Percentiles rank a stretch among this genome's conserved stretches.
phyloP scores from a whole-genome alignment of 2,329 filamentous ascomycete species.

The Orbilia brochopaga region DNA sequence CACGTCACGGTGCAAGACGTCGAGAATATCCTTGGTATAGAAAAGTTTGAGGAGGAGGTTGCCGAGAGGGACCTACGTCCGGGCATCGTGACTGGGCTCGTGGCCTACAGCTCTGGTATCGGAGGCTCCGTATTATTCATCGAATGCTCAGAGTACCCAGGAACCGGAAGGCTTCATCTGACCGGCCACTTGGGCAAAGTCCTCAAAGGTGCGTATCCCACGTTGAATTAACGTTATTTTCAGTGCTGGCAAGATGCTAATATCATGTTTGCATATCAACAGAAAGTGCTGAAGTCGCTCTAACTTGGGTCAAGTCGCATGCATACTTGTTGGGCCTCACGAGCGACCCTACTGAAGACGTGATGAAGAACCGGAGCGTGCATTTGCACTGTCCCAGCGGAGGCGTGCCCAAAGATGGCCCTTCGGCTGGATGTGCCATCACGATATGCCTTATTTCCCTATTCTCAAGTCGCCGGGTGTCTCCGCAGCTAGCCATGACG shows the following conservation, averaged over 20 bases:
- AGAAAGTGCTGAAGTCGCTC: conserved; percentile 92
- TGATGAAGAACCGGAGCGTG: conserved; percentile 92
- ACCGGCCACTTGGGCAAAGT: conserved; percentile 97
- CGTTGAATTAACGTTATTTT: background rate
- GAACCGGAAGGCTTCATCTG: conserved; percentile 86
- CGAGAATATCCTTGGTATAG: conserved; percentile 88
- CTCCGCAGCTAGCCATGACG: conserved; percentile 94
- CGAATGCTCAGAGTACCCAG: conserved; percentile 96
- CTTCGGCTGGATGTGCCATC: conserved; percentile 87
- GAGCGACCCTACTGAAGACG: conserved; percentile 79
- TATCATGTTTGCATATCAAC: conserved; percentile 14
- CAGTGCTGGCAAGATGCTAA: conserved; percentile 2
- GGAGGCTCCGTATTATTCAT: conserved; percentile 92
- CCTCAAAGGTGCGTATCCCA: conserved; percentile 66
- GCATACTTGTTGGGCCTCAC: conserved; percentile 88
- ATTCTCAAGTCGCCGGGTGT: conserved; percentile 83
- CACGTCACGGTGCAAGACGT: conserved; percentile 78
- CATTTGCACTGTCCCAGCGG: conserved; percentile 96
- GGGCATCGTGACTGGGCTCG: conserved; percentile 92
- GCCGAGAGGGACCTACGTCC: conserved; percentile 82
- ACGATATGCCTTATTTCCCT: conserved; percentile 90
- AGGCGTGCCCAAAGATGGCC: conserved; percentile 78
- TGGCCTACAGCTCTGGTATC: conserved; percentile 83
- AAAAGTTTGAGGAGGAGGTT: conserved; percentile 94
- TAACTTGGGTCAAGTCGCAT: conserved; percentile 96